Evolutionary conservation across 768 basidiomycete genomes (phyloP), one percentile per base, ranked within the genome.

Genomic region (Russula lepida): DNA sequence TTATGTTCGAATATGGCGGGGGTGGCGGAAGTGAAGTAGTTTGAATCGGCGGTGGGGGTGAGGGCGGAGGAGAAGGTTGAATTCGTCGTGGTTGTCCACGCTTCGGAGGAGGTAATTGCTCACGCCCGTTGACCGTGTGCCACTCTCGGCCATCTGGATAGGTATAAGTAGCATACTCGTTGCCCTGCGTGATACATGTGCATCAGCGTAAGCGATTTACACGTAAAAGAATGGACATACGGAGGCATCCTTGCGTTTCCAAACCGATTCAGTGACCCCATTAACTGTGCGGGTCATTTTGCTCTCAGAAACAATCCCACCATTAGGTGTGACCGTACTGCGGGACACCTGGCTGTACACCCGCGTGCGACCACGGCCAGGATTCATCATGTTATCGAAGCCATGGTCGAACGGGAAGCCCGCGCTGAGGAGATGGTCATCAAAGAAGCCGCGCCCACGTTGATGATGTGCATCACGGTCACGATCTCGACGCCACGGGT

Each of bases 131-230:
- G 67, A 92, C 75, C 17, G 81, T 85, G 67, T 78, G 77, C 2
- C 82, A 74, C 68, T 87, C 78, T 46, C 81, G 80, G 9, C 89
- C 89, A 57, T 90, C 86, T 6, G 84, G 81, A 58, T 79, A 81
- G 8, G 77, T 83, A 54, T 83, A 81, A 13, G 79, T 84, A 50
- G 86, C 74, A 69, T 89, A 86, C 67, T 88, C 86, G 65, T 88
- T 88, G 3, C 89, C 89, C 88, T 91, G 63, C 15, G 33, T 58
- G 60, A 48, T 19, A 21, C 21, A 46, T 58, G 53, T 19, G 52
- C 35, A 52, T 68, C n/a, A 66, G 35, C 32, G 44, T 56, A 37
- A 56, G 32, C 58, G 55, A 33, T 51, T 35, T 35, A 28, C 46
- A 56, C 53, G 43, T 55, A 52, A 5, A 56, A 15, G 50, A n/a